Evolutionary conservation across 768 basidiomycete species (phyloP).

Genomic region (Naganishia vishniacii): DNA sequence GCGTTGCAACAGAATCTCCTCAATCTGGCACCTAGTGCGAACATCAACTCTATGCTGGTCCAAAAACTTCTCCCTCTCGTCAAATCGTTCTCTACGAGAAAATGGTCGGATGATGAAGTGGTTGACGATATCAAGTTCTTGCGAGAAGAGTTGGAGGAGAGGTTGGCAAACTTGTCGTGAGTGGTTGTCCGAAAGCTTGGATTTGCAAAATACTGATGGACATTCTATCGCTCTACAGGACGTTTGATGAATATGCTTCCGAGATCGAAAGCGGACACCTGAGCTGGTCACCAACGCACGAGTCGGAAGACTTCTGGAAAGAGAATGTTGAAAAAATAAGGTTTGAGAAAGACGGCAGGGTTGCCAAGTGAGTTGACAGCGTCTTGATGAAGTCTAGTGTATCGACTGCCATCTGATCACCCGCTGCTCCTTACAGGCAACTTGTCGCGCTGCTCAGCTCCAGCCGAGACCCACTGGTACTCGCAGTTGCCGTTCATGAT

Average conservation of each 20-base stretch:
- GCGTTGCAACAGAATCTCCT: constrained; percentile 68
- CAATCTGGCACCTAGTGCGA: constrained; percentile 76
- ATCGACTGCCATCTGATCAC: background rate
- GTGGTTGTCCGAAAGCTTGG: constrained; percentile 37
- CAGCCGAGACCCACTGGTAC: constrained; percentile 66
- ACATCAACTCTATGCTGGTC: constrained; percentile 87
- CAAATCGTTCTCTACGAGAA: constrained; percentile 73
- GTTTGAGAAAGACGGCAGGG: constrained; percentile 75
- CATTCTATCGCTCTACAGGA: constrained; percentile 53
- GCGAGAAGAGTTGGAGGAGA: constrained; percentile 71
- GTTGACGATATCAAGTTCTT: constrained; percentile 85
- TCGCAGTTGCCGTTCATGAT: constrained; percentile 90
- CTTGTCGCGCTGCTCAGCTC: constrained; percentile 67
- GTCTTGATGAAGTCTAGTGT: background rate
- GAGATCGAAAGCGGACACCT: constrained; percentile 84
- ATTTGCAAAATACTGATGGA: background rate
- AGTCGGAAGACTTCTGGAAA: constrained; percentile 96
- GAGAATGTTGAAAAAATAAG: constrained; percentile 79
- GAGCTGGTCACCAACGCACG: constrained; percentile 92
- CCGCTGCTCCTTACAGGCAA: constrained; percentile 52
- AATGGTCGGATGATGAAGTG: constrained; percentile 93
- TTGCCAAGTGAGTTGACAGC: constrained; percentile 62
- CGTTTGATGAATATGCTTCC: constrained; percentile 91
- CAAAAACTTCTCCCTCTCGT: constrained; percentile 77
- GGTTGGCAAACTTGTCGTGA: constrained; percentile 86